Base-by-base conservation (phyloP, 129 eudicot genomes). In the Flaveria bidentis region DNA sequence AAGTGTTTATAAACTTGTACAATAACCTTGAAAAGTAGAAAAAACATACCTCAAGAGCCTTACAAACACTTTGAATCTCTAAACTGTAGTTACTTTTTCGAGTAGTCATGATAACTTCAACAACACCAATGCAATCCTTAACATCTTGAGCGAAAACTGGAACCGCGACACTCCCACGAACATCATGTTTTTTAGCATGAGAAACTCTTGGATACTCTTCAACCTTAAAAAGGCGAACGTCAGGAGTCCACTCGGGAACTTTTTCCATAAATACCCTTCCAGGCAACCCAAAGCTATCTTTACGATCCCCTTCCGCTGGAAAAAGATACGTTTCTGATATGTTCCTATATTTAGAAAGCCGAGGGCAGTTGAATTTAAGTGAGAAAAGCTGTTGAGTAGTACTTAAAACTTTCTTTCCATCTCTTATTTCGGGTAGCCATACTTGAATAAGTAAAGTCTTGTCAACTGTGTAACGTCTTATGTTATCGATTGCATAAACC, bases 181-280 rank as follows among this genome's bases (percentile, higher is more conserved):
- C 97, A 83, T 89, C 93, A 17, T 73, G 85, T 68, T 74, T 72
- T 79, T 80, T 82, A 53, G 99, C 99, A 82, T 94, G 90, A 25
- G 76, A 73, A 70, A 94, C 93, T 53, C 99, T 84, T 1, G 90
- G 93, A 63, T 91, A 94, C 88, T 94, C 99, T 69, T 91, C 93
- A 45, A 79, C 78, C 52, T 84, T 80, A 52, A 87, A 94, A 36
- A 88, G 85, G 53, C 88, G 87, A 78, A 94, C 99, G 83, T 94
- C 96, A 15, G 99, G 97, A 46, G 90, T 89, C 99, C 99, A 94
- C 74, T 94, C 97, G 0, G 97, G 97, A 71, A 89, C 93, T 78
- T 87, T 91, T 56, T 79, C 90, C 83, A 72, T 81, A 57, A 85
- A 93, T 60, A 93, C 98, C 82, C 98, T 41, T 44, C 97, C 94